phyloP scores from a whole-genome alignment of 805 yeast genomes.

The Metschnikowia arizonensis region DNA sequence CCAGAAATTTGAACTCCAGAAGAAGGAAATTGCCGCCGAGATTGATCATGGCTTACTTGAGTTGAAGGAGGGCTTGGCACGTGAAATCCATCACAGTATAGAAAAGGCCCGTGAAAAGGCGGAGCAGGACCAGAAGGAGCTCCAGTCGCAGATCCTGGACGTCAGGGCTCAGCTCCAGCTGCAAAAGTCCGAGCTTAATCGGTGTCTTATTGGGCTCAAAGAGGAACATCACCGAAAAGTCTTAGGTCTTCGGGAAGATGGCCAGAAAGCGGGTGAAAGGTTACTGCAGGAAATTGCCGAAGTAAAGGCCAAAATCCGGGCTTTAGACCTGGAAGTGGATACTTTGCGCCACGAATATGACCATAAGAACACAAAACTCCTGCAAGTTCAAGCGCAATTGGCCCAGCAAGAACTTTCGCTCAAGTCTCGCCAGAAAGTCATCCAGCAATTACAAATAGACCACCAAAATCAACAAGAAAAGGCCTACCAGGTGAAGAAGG shows the following conservation, averaged over 20 bases:
- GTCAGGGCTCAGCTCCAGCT: constrained; percentile 6
- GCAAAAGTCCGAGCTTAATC: constrained; percentile 20
- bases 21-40: constrained; percentile 20
- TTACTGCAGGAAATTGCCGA: constrained; percentile 12
- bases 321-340: not conserved
- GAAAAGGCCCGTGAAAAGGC: constrained; percentile 6
- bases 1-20: constrained; percentile 10
- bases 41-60: constrained; percentile 21
- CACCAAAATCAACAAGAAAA: not conserved
- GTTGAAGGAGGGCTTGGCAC: constrained; percentile 26
- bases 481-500: not conserved
- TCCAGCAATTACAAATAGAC: not conserved
- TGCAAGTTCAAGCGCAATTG: not conserved
- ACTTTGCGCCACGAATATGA: not conserved
- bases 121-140: not conserved
- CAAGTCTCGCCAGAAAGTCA: not conserved
- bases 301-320: not conserved
- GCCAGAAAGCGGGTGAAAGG: constrained; percentile 18
- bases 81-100: constrained; percentile 31
- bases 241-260: constrained; percentile 10
- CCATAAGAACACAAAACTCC: not conserved
- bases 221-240: constrained; percentile 24
- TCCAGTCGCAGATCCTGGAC: constrained; percentile 8
- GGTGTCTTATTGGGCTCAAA: constrained; percentile 22
- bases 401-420: not conserved